phyloP scores from a whole-genome alignment of 2,329 filamentous ascomycete genomes.

The Dichotomopilus funicola region DNA sequence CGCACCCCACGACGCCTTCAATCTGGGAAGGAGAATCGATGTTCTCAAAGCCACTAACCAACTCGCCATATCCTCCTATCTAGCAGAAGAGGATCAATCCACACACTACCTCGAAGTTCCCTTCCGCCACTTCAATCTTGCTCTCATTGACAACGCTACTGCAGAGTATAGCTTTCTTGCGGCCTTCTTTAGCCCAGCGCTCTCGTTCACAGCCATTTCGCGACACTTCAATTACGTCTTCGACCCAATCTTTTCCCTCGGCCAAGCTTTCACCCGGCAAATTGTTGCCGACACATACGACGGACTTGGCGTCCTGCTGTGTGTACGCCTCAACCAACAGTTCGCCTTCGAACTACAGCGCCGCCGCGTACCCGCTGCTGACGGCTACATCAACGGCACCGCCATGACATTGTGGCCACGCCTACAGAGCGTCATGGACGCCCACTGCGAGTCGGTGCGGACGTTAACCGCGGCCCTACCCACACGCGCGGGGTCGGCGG shows the following conservation, averaged over 20 bases:
- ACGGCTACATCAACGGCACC: constrained; percentile 88
- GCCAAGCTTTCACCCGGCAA: constrained; percentile 66
- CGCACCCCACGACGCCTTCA: constrained; percentile 77
- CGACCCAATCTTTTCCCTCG: constrained; percentile 80
- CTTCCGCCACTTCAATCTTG: constrained; percentile 92
- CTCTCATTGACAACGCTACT: constrained; percentile 86
- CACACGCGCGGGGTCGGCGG: constrained; percentile 36
- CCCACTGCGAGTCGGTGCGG: constrained; percentile 82
- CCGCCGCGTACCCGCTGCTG: constrained; percentile 79
- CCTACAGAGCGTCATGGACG: constrained; percentile 88
- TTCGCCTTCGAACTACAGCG: constrained; percentile 91
- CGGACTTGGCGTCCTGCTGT: constrained; percentile 80
- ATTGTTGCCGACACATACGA: constrained; percentile 75
- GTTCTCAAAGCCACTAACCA: constrained; percentile 68
- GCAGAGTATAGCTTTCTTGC: constrained; percentile 93
- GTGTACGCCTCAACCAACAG: constrained; percentile 87
- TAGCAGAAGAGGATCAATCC: constrained; percentile 83
- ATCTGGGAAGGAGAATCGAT: constrained; percentile 78
- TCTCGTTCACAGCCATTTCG: constrained; percentile 70
- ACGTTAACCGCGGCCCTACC: constrained; percentile 49
- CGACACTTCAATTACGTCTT: constrained; percentile 84
- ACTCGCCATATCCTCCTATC: constrained; percentile 74
- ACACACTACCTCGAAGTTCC: constrained; percentile 84
- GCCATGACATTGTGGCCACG: constrained; percentile 96
- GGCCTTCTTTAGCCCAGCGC: constrained; percentile 75